Percentiles rank a stretch among this genome's conserved stretches.
Conservation (phyloP, 1,139 yeast species). For the Eremothecium sinecaudum region DNA sequence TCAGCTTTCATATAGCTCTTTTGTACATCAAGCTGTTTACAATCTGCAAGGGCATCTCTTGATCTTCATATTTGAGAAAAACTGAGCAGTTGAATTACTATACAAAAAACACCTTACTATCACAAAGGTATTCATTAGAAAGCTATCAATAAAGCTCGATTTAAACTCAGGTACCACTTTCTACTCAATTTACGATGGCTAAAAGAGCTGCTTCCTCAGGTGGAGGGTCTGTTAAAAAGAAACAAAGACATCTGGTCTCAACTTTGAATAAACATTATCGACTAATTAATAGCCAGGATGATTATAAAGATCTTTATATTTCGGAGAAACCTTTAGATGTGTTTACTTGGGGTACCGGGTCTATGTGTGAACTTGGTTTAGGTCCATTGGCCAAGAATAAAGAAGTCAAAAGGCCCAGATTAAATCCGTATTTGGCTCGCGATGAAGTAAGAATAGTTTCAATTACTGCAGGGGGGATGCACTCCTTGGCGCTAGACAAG, state of each 20-base stretch:
- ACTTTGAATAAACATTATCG: conserved; percentile 22
- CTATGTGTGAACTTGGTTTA: conserved; percentile 92
- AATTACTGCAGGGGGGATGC: conserved; percentile 94
- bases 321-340: conserved; percentile 48
- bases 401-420: conserved; percentile 90
- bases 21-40: too few relatives aligned
- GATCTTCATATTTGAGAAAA: too few relatives aligned
- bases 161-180: too few relatives aligned
- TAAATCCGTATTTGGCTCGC: conserved; percentile 62
- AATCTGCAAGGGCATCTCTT: too few relatives aligned
- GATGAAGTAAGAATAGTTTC: conserved; percentile 66
- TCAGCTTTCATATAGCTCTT: too few relatives aligned
- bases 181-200: conserved; percentile 13
- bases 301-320: conserved; percentile 23
- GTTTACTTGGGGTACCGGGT: conserved; percentile 93
- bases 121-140: too few relatives aligned
- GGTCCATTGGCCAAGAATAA: conserved; percentile 84
- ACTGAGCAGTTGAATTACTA: too few relatives aligned
- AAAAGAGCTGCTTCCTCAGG: conserved; percentile 19
- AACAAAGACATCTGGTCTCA: conserved; percentile 18
- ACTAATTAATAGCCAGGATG: conserved; percentile 24
- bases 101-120: too few relatives aligned
- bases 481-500: conserved; percentile 70
- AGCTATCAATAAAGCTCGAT: too few relatives aligned
- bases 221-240: conserved; percentile 12